These are phyloP conservation scores for Mycena crocata DNA, from an alignment of 768 basidiomycete genomes.

Conservation along the genomic window DNA sequence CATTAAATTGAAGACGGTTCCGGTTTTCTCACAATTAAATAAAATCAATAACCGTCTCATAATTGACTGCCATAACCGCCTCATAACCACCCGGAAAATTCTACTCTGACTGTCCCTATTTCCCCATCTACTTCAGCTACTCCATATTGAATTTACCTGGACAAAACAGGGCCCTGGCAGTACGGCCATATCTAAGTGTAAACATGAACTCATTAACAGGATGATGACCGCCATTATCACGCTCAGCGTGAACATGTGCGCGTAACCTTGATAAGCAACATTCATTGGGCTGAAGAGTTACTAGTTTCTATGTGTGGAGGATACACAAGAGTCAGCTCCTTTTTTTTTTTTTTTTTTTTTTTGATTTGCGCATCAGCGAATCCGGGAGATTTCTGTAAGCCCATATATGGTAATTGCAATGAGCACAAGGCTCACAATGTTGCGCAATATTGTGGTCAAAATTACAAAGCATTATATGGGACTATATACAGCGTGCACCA, in stretches of 20 bases:
- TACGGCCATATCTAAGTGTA: background rate
- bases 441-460: no score
- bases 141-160: constrained; percentile 42
- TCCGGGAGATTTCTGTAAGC: no score
- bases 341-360: background rate
- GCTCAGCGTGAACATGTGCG: constrained; percentile 34
- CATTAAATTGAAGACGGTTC: no score
- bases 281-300: background rate
- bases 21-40: no score
- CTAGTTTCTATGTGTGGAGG: constrained; percentile 34
- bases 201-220: background rate
- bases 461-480: no score
- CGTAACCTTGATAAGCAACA: background rate
- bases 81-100: no score
- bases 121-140: constrained; percentile 15
- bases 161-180: constrained; percentile 26
- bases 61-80: no score
- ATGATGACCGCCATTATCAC: constrained; percentile 24
- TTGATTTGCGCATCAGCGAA: no score
- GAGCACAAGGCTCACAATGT: no score
- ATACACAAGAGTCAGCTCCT: constrained; percentile 50
- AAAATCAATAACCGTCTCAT: no score
- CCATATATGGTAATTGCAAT: no score
- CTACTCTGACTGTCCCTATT: constrained; percentile 40
- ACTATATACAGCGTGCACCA: no score